Evolutionary conservation across 139 green algal genomes (phyloP), one percentile per base, ranked within the genome.

Genomic region (Picochlorum sp.): DNA sequence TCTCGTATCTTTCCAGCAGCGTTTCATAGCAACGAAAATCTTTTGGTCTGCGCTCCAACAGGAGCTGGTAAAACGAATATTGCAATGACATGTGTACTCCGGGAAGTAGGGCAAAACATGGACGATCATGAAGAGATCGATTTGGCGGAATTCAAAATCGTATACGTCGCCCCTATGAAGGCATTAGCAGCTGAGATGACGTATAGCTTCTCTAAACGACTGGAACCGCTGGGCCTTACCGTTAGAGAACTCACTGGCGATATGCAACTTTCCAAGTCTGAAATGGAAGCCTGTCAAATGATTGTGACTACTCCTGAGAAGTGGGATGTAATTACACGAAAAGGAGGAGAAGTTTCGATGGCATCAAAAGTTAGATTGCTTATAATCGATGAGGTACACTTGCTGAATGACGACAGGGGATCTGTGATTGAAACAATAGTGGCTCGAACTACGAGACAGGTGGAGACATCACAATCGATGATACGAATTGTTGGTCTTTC

Each of bases 161-260:
- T 98, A 9, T 98, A 98, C 60, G 90, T 98, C 23, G 93, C 93
- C 6, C 93, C 93, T 54, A 98, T 98, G 93, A 98, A 98, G 85
- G 92, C 91, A 5, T 73, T 97, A 45, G 91, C 91, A 5, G 90
- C 87, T 5, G 91, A 97, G 72, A 80, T 87, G n/a, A 84, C 90
- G 0, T 60, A 72, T 30, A 86, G 88, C 57, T 98, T 98, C 70
- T 62, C 63, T 21, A 86, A 85, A 67, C 62, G 92, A 5, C 81
- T 98, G 41, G 76, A 66, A 16, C 76, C 83, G 3, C 75, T 98
- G 26, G 91, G 89, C 16, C 68, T 94, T 55, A 34, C 72, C 1
- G 91, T 97, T 28, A 75, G 75, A 18, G 91, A 97, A 77, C 77
- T 97, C 44, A 97, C 91, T 6, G 91, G 91, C 16, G 90, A 97